Conservation (phyloP, 164 flowering plant species). For the Paratinospora sagittata region DNA sequence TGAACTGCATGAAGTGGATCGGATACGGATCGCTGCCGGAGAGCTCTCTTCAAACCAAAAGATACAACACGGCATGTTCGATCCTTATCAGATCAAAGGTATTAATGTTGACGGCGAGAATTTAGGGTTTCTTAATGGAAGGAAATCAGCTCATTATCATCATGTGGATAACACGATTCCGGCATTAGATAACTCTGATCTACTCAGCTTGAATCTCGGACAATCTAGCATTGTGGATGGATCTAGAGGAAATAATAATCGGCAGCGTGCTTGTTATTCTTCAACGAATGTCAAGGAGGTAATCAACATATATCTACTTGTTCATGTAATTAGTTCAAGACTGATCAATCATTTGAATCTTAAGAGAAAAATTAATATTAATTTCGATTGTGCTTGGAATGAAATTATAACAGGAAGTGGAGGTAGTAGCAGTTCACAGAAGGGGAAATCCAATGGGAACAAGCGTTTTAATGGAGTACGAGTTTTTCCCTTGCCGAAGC, state of each 20-base stretch:
- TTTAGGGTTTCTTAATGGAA: conserved; percentile 16
- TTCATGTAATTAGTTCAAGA: background rate
- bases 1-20: conserved; percentile 5
- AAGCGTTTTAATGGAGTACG: conserved; percentile 17
- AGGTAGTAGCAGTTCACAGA: conserved; percentile 14
- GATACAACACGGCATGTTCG: conserved; percentile 10
- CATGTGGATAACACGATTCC: background rate
- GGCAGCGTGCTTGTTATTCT: conserved; percentile 9
- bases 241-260: conserved; percentile 1
- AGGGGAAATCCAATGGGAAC: conserved; percentile 13
- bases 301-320: background rate
- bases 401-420: conserved; percentile 12
- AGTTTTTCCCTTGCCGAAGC: conserved; percentile 21
- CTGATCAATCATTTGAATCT: background rate
- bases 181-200: conserved; percentile 4
- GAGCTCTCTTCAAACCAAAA: conserved; percentile 30
- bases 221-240: conserved; percentile 12
- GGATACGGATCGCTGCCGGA: conserved; percentile 1
- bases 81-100: conserved; percentile 15
- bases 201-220: conserved; percentile 15
- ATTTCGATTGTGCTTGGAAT: background rate
- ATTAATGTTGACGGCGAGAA: conserved; percentile 9
- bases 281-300: conserved; percentile 12
- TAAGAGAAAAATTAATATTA: background rate
- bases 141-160: background rate